Percentiles rank a stretch among this genome's conserved stretches.
Evolutionary conservation across 306 rosid species (phyloP).

Genomic region (Herpetospermum pedunculosum): DNA sequence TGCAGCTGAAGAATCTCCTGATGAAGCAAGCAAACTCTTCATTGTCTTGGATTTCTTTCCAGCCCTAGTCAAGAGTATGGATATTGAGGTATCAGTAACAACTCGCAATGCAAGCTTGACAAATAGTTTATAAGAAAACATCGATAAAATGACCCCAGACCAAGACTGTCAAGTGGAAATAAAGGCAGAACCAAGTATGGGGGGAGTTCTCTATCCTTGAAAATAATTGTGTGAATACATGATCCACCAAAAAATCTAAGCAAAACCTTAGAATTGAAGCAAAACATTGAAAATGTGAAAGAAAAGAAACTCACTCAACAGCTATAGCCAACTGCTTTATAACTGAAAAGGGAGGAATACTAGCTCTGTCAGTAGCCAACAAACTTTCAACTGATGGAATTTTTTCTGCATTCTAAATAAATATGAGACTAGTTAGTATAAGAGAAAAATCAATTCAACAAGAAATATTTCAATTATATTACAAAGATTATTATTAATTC

Average conservation of each 20-base stretch:
- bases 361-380: slow-evolving; percentile 39
- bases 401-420: slow-evolving; percentile 47
- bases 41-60: slow-evolving; percentile 68
- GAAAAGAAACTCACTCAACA: slow-evolving; percentile 62
- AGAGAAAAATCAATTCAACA: not conserved
- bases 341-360: slow-evolving; percentile 60
- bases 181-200: not conserved
- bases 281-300: slow-evolving; percentile 11
- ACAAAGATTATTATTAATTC: not conserved
- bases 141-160: not conserved
- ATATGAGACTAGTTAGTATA: not conserved
- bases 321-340: slow-evolving; percentile 79
- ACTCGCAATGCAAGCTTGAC: not conserved
- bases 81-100: slow-evolving; percentile 10
- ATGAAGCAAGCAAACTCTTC: slow-evolving; percentile 56
- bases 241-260: slow-evolving; percentile 10
- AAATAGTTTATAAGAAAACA: not conserved
- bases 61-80: slow-evolving; percentile 44
- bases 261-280: slow-evolving; percentile 9
- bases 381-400: slow-evolving; percentile 64
- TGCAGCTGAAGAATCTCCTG: slow-evolving; percentile 57
- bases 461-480: not conserved
- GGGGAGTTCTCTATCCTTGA: not conserved
- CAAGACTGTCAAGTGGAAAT: not conserved
- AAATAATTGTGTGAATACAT: slow-evolving; percentile 1